A percentile compares a stretch with the other conserved stretches of the same genome.
phyloP scores from a whole-genome alignment of 306 rosid genomes.

The Cicer cuneatum region DNA sequence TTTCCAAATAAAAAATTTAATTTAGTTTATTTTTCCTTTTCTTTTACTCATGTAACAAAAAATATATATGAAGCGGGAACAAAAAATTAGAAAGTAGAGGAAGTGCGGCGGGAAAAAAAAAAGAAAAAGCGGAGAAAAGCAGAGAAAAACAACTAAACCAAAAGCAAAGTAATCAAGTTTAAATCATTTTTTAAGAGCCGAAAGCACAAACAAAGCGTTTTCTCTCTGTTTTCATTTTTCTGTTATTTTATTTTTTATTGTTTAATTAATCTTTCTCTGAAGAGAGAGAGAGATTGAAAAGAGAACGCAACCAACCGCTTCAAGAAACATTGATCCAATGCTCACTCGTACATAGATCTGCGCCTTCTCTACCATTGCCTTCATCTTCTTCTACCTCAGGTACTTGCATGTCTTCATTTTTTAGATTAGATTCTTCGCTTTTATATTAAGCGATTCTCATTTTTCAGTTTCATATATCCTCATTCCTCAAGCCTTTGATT shows the following conservation, averaged over 20 bases:
- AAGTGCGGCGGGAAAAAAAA: conserved; percentile 52
- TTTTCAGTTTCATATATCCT: conserved; percentile 26
- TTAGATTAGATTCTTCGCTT: conserved; percentile 38
- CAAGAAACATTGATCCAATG: conserved; percentile 43
- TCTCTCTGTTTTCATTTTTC: conserved; percentile 25
- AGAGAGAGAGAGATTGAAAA: conserved; percentile 15
- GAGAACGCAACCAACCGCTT: conserved; percentile 32
- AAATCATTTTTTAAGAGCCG: conserved; percentile 32
- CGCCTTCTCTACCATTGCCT: conserved; percentile 37
- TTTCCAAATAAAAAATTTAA: too few species aligned
- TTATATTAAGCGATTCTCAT: conserved; percentile 25
- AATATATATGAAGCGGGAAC: background rate
- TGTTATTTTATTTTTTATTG: background rate
- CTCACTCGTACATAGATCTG: conserved; percentile 45
- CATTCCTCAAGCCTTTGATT: conserved; percentile 30
- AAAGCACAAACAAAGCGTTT: conserved; percentile 36
- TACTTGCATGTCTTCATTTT: conserved; percentile 32
- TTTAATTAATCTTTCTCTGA: background rate
- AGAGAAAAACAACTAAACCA: conserved; percentile 41
- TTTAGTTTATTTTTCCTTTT: too few species aligned
- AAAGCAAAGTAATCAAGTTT: conserved; percentile 41
- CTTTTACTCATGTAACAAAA: too few species aligned
- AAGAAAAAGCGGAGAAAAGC: conserved; percentile 39
- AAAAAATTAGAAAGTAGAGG: background rate
- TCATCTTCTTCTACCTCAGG: conserved; percentile 43